Base-by-base conservation (phyloP, 2,329 filamentous ascomycete genomes). In the Penicillium sp. region DNA sequence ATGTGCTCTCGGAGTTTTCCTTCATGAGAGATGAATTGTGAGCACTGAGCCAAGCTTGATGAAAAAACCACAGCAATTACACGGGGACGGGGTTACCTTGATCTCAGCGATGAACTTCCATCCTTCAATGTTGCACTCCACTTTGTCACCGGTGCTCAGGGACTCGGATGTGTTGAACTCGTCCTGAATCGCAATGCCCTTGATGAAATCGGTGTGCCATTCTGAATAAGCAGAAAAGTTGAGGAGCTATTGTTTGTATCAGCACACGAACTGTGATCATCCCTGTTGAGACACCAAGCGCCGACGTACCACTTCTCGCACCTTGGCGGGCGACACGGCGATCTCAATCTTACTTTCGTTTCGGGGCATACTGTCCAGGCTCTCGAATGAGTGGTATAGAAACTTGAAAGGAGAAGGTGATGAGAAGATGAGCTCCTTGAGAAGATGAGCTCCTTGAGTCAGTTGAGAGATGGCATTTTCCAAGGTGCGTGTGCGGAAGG, bases 121-220 rank as follows among this genome's bases (percentile, higher is more conserved):
- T n/a, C 60, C 55, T 34, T 67, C 58, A 39, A 64, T 60, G 34
- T 63, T 57, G 47, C 59, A 62, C 45, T 64, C 55, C 25, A 67
- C 15, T 20, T 59, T 64, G 39, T 63, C 62, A 28, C 25, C 22
- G 22, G 22, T 4, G 22, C 22, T 22, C 1, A 69, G 59, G 2
- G 59, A 53, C 6, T 58, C 28, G 2, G 61, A n/a, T 14, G 60
- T 56, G 48, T 70, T 71, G 31, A 55, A 55, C 15, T 37, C 52
- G 8, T 68, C 64, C 25, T 65, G 50, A 1, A 63, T 52, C 41
- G 66, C 51, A 43, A 71, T 59, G 0, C 58, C 48, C 53, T 66
- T 68, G n/a, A 71, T 63, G 50, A 61, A 67, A 20, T 61, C 61
- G 8, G 64, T 67, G 50, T 71, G 69, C 69, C 69, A 70, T 62